These are phyloP conservation scores for Melastoma candidum DNA, from an alignment of 441 rosid species.

Conservation along the genomic window DNA sequence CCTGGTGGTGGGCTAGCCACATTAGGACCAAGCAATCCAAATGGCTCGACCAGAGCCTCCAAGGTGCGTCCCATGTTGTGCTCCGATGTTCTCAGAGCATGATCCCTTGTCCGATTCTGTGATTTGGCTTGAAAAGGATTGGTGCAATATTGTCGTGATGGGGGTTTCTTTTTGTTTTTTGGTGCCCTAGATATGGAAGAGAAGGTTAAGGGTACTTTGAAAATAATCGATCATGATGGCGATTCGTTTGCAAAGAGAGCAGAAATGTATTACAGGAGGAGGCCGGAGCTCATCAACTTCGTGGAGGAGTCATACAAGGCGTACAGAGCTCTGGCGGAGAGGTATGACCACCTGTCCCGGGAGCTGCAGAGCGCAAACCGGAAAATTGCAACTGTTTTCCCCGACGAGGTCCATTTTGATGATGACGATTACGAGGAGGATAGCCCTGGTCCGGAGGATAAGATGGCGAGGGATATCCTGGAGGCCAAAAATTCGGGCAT, in stretches of 20 bases:
- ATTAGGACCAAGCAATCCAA: too few relatives aligned
- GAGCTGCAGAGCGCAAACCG: slow-evolving; percentile 86
- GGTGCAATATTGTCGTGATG: too few relatives aligned
- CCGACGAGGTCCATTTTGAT: slow-evolving; percentile 60
- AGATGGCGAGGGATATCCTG: neutral
- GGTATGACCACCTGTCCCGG: slow-evolving; percentile 43
- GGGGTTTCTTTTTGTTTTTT: too few relatives aligned
- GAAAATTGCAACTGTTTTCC: slow-evolving; percentile 79
- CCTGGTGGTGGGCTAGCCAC: too few relatives aligned
- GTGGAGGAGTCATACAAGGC: slow-evolving; percentile 33
- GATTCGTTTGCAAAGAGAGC: slow-evolving; percentile 47
- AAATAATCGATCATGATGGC: slow-evolving; percentile 59
- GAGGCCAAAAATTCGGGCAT: slow-evolving; percentile 11
- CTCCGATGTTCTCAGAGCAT: too few relatives aligned
- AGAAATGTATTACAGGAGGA: slow-evolving; percentile 39
- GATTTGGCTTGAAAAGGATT: too few relatives aligned
- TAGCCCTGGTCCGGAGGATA: slow-evolving; percentile 8
- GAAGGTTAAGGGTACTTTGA: slow-evolving; percentile 43
- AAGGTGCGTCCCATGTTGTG: too few relatives aligned
- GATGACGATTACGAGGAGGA: slow-evolving; percentile 43
- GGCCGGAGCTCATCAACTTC: slow-evolving; percentile 39
- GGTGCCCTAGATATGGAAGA: slow-evolving; percentile 61
- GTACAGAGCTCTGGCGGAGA: slow-evolving; percentile 35
- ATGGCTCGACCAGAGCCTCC: too few relatives aligned
- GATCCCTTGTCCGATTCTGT: too few relatives aligned